A percentile compares a stretch with the other conserved stretches of the same genome.
Conservation (phyloP, 805 yeast species). For the Yarrowia sp. region DNA sequence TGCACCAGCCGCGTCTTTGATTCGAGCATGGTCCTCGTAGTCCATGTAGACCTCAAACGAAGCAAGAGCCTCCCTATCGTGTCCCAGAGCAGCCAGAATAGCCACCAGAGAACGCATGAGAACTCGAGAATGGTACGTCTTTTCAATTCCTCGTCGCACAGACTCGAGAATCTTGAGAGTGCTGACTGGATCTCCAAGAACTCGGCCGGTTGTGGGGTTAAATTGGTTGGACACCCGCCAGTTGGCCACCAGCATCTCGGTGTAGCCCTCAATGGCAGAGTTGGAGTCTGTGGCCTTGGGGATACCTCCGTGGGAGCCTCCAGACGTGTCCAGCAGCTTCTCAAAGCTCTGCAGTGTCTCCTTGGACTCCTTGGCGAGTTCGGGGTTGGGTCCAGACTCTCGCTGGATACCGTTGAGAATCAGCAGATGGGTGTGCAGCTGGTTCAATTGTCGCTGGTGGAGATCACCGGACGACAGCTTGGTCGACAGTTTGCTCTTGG, state of each 20-base stretch:
- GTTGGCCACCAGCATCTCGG: slow-evolving; percentile 30
- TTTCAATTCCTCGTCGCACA: slow-evolving; percentile 30
- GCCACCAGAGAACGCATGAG: slow-evolving; percentile 38
- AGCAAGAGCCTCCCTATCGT: slow-evolving; percentile 38
- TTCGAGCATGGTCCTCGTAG: slow-evolving; percentile 35
- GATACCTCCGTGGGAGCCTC: slow-evolving; percentile 6
- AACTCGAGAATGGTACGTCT: slow-evolving; percentile 40
- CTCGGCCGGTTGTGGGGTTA: slow-evolving; percentile 28
- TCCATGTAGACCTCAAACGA: slow-evolving; percentile 38
- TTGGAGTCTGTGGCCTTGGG: slow-evolving; percentile 34
- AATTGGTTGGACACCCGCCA: slow-evolving; percentile 32
- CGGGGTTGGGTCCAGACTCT: slow-evolving; percentile 11
- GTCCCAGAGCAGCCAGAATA: slow-evolving; percentile 34
- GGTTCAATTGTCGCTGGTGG: slow-evolving; percentile 26
- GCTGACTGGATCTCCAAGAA: slow-evolving; percentile 25
- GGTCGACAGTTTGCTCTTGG: slow-evolving; percentile 16
- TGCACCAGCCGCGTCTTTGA: slow-evolving; percentile 35
- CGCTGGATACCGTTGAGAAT: slow-evolving; percentile 26
- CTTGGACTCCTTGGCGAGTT: slow-evolving; percentile 28
- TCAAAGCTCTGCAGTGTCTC: slow-evolving; percentile 29
- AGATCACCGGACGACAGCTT: slow-evolving; percentile 17
- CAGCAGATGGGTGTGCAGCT: slow-evolving; percentile 27
- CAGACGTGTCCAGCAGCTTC: slow-evolving; percentile 28
- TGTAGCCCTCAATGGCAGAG: slow-evolving; percentile 32
- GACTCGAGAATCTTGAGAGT: slow-evolving; percentile 30